phyloP scores from a whole-genome alignment of 2,329 filamentous ascomycete species.

The Chaetomium strumarium region DNA sequence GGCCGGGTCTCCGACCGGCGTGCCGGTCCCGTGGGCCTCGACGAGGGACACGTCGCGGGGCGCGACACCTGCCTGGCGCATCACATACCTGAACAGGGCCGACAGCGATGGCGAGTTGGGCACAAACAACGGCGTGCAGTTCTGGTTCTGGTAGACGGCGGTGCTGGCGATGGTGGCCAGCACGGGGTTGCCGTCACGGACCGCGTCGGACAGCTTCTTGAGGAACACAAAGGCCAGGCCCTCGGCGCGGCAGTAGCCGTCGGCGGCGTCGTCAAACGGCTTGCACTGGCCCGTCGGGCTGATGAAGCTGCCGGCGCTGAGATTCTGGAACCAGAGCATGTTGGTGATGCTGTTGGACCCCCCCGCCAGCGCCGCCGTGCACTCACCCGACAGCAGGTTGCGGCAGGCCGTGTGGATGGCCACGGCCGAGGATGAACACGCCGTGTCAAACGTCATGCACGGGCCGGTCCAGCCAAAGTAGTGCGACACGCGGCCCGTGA shows the following conservation, averaged over 20 bases:
- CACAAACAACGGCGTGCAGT: slow-evolving; percentile 26
- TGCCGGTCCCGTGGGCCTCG: slow-evolving; percentile 38
- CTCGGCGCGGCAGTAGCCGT: slow-evolving; percentile 49
- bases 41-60: slow-evolving; percentile 27
- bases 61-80: not conserved
- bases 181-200: slow-evolving; percentile 36
- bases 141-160: slow-evolving; percentile 29
- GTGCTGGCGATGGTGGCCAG: slow-evolving; percentile 32
- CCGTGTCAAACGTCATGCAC: slow-evolving; percentile 31
- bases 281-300: slow-evolving; percentile 13
- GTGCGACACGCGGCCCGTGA: slow-evolving; percentile 31
- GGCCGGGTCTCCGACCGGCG: slow-evolving; percentile 28
- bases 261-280: slow-evolving; percentile 28
- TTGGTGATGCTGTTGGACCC: slow-evolving; percentile 36
- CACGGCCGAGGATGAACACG: slow-evolving; percentile 34
- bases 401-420: slow-evolving; percentile 32
- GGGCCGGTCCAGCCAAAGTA: slow-evolving; percentile 34
- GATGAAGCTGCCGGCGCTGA: slow-evolving; percentile 24
- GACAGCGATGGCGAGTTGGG: slow-evolving; percentile 25
- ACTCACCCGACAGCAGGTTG: slow-evolving; percentile 28
- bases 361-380: slow-evolving; percentile 32
- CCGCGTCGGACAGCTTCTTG: slow-evolving; percentile 43
- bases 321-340: slow-evolving; percentile 20
- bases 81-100: slow-evolving; percentile 23
- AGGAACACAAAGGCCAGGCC: slow-evolving; percentile 45